A percentile compares a stretch with the other conserved stretches of the same genome.
phyloP scores from a whole-genome alignment of 192 early-diverging fungal species.

The Dispira parvispora region DNA sequence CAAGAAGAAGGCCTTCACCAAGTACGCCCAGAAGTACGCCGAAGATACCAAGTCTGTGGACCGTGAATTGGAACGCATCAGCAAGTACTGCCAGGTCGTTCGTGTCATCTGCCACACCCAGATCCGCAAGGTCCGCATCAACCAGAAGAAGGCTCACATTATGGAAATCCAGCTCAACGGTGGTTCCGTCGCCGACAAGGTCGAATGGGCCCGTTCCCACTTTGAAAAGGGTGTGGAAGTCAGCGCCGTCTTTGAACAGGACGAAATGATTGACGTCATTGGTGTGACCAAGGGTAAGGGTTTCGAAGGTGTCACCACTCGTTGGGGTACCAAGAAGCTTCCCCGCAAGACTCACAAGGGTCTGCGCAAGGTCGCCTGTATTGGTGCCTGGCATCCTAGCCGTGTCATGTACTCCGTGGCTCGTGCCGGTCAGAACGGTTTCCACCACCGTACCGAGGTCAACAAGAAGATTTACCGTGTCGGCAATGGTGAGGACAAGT shows the following conservation, averaged over 20 bases:
- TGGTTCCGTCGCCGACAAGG: conserved; percentile 89
- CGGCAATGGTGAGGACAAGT: conserved; percentile 67
- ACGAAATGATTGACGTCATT: conserved; percentile 98
- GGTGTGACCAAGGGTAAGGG: conserved; percentile 99
- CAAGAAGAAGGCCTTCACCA: conserved; percentile 99
- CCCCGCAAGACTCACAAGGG: conserved; percentile 99
- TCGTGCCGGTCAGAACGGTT: conserved; percentile 99
- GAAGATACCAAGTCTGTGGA: conserved; percentile 67
- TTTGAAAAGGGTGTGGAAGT: conserved; percentile 94
- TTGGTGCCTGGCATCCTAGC: conserved; percentile 95
- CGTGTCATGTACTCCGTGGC: conserved; percentile 98
- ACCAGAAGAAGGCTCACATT: conserved; percentile 99
- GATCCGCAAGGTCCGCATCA: conserved; percentile 82
- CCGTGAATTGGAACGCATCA: conserved; percentile 92
- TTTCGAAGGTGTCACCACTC: conserved; percentile 96
- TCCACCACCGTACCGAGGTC: conserved; percentile 99
- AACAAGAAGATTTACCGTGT: conserved; percentile 99
- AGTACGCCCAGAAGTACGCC: conserved; percentile 95
- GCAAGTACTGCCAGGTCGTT: conserved; percentile 97
- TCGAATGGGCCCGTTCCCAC: conserved; percentile 91
- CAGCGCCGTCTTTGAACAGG: conserved; percentile 85
- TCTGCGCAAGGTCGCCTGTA: conserved; percentile 99
- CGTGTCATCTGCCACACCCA: conserved; percentile 98
- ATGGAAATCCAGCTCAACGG: conserved; percentile 99
- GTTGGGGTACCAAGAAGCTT: conserved; percentile 99